Conservation (phyloP, 768 basidiomycete genomes). For the Amanita rimosa region DNA sequence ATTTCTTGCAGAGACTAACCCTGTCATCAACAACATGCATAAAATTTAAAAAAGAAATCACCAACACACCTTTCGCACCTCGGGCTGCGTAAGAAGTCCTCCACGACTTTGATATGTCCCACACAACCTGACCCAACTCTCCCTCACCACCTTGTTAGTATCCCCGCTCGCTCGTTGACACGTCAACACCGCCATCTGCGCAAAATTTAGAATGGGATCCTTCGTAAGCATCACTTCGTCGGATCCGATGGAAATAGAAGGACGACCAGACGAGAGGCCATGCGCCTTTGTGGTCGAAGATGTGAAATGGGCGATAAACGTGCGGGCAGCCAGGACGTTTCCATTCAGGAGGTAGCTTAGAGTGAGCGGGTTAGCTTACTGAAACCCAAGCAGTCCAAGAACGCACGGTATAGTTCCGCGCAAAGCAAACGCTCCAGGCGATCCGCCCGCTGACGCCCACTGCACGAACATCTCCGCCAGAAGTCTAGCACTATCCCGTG, state of each 20-base stretch:
- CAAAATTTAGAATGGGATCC: conserved; percentile 75
- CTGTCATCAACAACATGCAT: neutral
- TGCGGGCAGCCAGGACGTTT: conserved; percentile 85
- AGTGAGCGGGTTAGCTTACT: conserved; percentile 2
- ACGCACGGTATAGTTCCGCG: conserved; percentile 79
- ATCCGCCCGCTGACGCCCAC: conserved; percentile 48
- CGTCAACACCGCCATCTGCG: conserved; percentile 81
- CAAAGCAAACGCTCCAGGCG: conserved; percentile 68
- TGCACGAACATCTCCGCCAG: conserved; percentile 81
- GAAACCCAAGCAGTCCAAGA: neutral
- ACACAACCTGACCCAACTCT: conserved; percentile 77
- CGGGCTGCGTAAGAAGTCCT: conserved; percentile 44
- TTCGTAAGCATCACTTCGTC: conserved; percentile 65
- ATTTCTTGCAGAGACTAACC: conserved; percentile 57
- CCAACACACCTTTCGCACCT: conserved; percentile 50
- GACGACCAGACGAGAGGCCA: conserved; percentile 27
- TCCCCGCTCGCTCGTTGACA: conserved; percentile 82
- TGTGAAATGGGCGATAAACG: conserved; percentile 80
- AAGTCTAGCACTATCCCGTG: conserved; percentile 77
- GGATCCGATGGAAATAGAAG: conserved; percentile 37
- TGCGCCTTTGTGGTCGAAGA: conserved; percentile 44
- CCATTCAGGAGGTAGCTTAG: conserved; percentile 70
- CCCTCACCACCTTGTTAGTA: conserved; percentile 62
- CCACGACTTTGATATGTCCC: conserved; percentile 75
- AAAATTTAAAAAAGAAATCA: neutral